phyloP scores from a whole-genome alignment of 345 rosid species.

The Stellera chamaejasme region DNA sequence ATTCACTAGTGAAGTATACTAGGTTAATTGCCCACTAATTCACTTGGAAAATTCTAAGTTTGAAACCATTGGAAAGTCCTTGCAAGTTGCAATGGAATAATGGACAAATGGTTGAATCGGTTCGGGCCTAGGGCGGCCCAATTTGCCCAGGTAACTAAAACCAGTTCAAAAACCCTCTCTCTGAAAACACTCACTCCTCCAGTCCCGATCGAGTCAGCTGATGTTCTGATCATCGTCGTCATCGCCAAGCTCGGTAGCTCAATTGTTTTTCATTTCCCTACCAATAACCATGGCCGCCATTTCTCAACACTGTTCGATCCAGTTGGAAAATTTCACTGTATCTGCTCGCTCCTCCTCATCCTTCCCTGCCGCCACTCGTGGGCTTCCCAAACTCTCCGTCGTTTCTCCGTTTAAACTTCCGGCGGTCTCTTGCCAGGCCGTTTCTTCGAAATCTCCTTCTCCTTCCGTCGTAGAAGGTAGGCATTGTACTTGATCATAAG shows the following conservation, averaged over 20 bases:
- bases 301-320: conserved; percentile 31
- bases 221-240: too few species aligned
- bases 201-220: too few species aligned
- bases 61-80: too few species aligned
- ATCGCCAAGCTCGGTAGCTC: background rate
- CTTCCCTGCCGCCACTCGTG: conserved; percentile 17
- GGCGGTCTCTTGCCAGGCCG: conserved; percentile 53
- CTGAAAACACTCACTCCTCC: too few species aligned
- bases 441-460: conserved; percentile 46
- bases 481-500: background rate
- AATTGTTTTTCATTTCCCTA: conserved; percentile 8
- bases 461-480: conserved; percentile 40
- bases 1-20: too few species aligned
- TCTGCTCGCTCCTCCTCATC: conserved; percentile 35
- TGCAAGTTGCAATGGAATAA: too few species aligned
- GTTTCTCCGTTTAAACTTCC: conserved; percentile 20
- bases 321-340: conserved; percentile 29
- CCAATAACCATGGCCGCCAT: conserved; percentile 56
- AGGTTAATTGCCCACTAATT: too few species aligned
- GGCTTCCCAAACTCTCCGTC: conserved; percentile 20
- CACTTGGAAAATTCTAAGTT: too few species aligned
- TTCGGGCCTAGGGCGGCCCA: conserved; percentile 1
- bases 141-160: background rate
- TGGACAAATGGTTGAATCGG: background rate
- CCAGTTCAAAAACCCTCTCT: background rate